Evolutionary conservation across 345 rosid species (phyloP), one percentile per base, ranked within the genome.

Genomic region (Arabis alpina): DNA sequence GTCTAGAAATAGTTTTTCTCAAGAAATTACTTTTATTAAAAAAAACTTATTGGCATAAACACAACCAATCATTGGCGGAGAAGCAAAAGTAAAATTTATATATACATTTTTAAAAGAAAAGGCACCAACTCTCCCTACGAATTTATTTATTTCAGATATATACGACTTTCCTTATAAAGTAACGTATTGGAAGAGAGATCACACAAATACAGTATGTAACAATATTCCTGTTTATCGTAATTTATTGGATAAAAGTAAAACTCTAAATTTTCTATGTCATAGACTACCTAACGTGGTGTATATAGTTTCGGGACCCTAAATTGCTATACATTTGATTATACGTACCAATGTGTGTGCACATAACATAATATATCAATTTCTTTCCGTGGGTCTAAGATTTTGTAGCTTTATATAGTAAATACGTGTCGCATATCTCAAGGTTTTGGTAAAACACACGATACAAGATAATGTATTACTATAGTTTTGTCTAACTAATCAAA

Each of bases 321-420:
- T 43, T 43, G 19, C 25, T 19, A 67, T 68, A 68, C 60, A 68
- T 68, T 47, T 54, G 34, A 62, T 30, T 9, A 24, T 30, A 19
- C 23, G 23, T 19, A 45, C 74, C 53, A 62, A 68, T 45, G 60
- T 40, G 47, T 68, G 13, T 45, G 63, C 51, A 47, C 59, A 61
- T 16, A 58, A 34, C 67, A 74, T 55, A 47, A 62, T 3, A 64
- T 70, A 70, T 64, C 56, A 64, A 51, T 62, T 52, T 69, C 24
- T 62, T 63, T 75, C 45, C 71, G 60, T 62, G 55, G 61, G 67
- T 76, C 75, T 70, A 76, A 56, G 71, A 64, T 76, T 56, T 76
- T 64, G 51, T 71, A 62, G 62, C 70, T 49, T 54, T 70, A 40
- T 69, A 47, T 62, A 69, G 70, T 54, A 68, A 55, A 8, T 49